Base-by-base conservation (phyloP, 192 early-diverging fungal genomes). In the Entomortierella beljakovae region DNA sequence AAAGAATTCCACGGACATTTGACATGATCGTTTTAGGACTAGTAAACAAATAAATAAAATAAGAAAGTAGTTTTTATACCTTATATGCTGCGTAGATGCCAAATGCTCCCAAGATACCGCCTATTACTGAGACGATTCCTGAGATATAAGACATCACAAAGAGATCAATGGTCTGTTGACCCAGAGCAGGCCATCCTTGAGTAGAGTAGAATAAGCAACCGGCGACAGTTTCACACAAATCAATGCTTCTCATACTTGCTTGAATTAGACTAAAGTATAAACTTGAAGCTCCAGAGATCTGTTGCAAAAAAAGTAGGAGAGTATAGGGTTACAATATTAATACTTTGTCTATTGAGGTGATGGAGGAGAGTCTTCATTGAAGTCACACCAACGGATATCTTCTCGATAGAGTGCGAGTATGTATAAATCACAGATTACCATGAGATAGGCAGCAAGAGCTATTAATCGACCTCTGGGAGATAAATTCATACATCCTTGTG, bases 181-280 rank as follows among this genome's bases (percentile, higher is more conserved):
- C 72, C 26, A 75, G 18, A 9, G 72, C 72, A 32, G 72, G 72
- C 72, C 72, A 75, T 3, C 72, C 64, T 20, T 75, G 72, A 6
- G 57, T 57, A 29, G 72, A 75, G 43, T 68, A 75, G 20, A 75
- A 50, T 23, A 75, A 26, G 22, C 72, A 75, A 42, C 59, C 61
- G 33, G 64, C 52, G 7, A 75, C 33, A 6, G 64, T 61, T 11
- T 54, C 51, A 33, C 72, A 75, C 20, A 75, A 35, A 3, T 61
- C 13, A 33, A 75, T 75, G 25, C 10, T 75, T 6, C 62, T 40
- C 51, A 62, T 61, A 6, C 72, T 64, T 4, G 72, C 72, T 13
- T 67, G 72, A 18, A 75, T 52, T 3, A 75, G 59, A 42, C 64
- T 68, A 61, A 75, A 75, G 64, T 75, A 75, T 18, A 75, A 42